Base-by-base conservation (phyloP, 2,329 filamentous ascomycete species). In the Tolypocladium ophioglossoides region DNA sequence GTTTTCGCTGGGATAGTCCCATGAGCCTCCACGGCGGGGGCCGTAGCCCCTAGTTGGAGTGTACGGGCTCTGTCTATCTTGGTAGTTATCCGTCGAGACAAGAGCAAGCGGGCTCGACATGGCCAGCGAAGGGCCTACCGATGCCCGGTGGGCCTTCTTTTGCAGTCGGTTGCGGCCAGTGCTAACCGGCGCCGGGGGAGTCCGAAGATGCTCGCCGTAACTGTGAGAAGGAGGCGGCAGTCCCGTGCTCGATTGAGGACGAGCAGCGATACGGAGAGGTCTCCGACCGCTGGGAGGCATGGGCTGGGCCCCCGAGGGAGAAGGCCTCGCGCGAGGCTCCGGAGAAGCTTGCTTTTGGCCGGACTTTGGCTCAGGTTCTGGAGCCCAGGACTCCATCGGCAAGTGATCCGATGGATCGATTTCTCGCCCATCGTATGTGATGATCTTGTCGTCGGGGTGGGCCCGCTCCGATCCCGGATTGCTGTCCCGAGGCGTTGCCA, bases 391-490 rank as follows among this genome's bases (percentile, higher is more conserved):
- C 54, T 88, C 83, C 65, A 89, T 80, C 0, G 88, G 88, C 16
- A 91, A 75, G 64, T 91, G 87, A 67, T 92, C 88, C 0, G 86
- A 89, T 1, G 88, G 88, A 63, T 92, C 88, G 54, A 92, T 79
- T 62, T 90, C 85, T 54, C 85, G 78, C 8, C 88, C 88, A 64
- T 90, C 86, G 58, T 87, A 78, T 1, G 83, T 86, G 52, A 91
- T 83, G 57, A 91, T 89, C 63, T 89, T 89, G 10, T 82, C 84
- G 52, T 79, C 77, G 0, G 76, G 71, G 52, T 83, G 80, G 58
- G 77, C 72, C 51, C 73, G 75, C 50, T 76, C 63, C 38, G 53
- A 53, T 1, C 61, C 62, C 22, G 61, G 58, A 11, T 59, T 59
- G 6, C 48, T 50, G n/a, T 58, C 72, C 1, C 64, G 68, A 27